Evolutionary conservation across 2,329 filamentous ascomycete species (phyloP), one percentile per base, ranked within the genome.

Genomic region (Paecilomyces dactylethromorphus): DNA sequence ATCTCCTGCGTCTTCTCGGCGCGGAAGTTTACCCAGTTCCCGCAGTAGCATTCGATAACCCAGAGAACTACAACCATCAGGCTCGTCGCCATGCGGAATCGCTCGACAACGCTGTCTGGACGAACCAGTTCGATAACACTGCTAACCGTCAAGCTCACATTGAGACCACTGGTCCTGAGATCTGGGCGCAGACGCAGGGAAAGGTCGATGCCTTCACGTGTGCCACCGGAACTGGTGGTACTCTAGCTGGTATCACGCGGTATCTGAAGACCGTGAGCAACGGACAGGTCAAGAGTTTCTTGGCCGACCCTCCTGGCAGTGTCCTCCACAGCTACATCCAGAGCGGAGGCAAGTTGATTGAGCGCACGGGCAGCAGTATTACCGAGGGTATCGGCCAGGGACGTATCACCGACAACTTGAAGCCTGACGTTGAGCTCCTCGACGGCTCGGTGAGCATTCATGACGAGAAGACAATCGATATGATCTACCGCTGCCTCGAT

Each of bases 311-410:
- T 1, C 94, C 94, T 0, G 94, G 94, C 61, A 92, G 88, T 66
- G 92, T 97, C 50, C 84, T 99, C 69, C 92, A 96, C 79, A 91
- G 89, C 61, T 97, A 97, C 79, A 88, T 99, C 66, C 83, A 85
- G 60, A 92, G 88, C 15, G 92, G 92, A 12, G 92, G 92, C 45
- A 88, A 89, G 72, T 81, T 97, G 57, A 80, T 81, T n/a, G 93
- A 97, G 71, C 84, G 94, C 55, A 79, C 80, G 2, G 94, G 94
- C 10, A 87, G 89, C 57, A 94, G 89, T 70, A 97, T 99, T 77
- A 99, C 94, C 2, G 94, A 99, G 78, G 94, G 94, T 24, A 99
- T 99, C 69, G 94, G 94, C 21, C 94, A 97, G 79, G 94, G 94
- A 39, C 89, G 94, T 56, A 85, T 99, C 56, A 99, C 94, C n/a